phyloP scores from a whole-genome alignment of 2,329 filamentous ascomycete species.

The Intubia oerlemansii region DNA sequence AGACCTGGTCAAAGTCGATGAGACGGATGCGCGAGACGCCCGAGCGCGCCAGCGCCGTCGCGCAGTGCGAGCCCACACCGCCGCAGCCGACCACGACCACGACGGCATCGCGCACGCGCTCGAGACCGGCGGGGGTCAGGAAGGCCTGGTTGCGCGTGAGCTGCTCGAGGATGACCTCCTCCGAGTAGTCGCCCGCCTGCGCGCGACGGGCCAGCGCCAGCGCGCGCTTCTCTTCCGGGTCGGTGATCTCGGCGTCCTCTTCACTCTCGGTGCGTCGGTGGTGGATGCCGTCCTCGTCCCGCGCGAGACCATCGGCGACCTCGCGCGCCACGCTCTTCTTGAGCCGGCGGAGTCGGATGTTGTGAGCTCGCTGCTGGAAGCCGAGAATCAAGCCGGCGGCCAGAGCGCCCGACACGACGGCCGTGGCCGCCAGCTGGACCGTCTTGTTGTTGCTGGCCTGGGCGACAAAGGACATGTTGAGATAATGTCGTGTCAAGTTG shows the following conservation, averaged over 20 bases:
- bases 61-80: slow-evolving; percentile 84
- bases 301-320: no score
- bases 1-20: slow-evolving; percentile 95
- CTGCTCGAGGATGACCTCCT: slow-evolving; percentile 82
- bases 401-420: slow-evolving; percentile 39
- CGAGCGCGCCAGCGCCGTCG: slow-evolving; percentile 67
- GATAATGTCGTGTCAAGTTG: no score
- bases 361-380: slow-evolving; percentile 36
- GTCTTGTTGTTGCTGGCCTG: slow-evolving; percentile 23
- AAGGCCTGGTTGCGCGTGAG: slow-evolving; percentile 86
- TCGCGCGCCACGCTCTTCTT: slow-evolving; percentile 32
- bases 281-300: slow-evolving; percentile 13
- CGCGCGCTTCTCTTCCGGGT: slow-evolving; percentile 40
- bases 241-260: slow-evolving; percentile 29
- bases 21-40: slow-evolving; percentile 75
- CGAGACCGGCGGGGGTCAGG: slow-evolving; percentile 60
- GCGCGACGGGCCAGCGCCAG: slow-evolving; percentile 35
- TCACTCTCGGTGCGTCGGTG: neutral
- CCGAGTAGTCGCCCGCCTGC: slow-evolving; percentile 41
- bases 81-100: slow-evolving; percentile 83
- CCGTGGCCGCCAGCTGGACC: slow-evolving; percentile 48
- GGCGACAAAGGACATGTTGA: slow-evolving; percentile 19
- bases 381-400: slow-evolving; percentile 39
- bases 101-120: slow-evolving; percentile 60
- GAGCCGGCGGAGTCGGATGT: slow-evolving; percentile 30